These are phyloP conservation scores for Magnolia officinalis DNA, from an alignment of 164 flowering plant species.

Conservation along the genomic window DNA sequence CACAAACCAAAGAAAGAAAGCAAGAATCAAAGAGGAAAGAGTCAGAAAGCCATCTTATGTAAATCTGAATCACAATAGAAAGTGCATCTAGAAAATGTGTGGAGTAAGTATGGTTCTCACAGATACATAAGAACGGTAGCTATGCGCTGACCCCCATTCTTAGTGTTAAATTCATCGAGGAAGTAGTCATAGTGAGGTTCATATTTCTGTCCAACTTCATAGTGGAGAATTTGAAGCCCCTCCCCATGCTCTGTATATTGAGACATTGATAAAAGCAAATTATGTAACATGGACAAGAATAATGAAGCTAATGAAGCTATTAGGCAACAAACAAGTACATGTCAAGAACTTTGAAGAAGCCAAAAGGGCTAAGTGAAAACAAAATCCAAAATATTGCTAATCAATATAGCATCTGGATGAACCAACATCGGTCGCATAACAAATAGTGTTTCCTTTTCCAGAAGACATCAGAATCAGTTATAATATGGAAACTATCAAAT, in stretches of 20 bases:
- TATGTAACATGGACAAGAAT: background rate
- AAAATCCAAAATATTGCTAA: background rate
- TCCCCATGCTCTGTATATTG: constrained; percentile 86
- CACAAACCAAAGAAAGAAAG: constrained; percentile 4
- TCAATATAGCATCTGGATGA: background rate
- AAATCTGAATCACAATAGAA: background rate
- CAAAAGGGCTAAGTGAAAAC: background rate
- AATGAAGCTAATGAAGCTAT: background rate
- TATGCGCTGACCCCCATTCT: constrained; percentile 84
- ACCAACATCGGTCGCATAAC: background rate
- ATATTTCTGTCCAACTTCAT: constrained; percentile 89
- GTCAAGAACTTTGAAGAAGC: background rate
- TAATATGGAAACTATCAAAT: too few relatives aligned
- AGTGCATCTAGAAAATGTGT: background rate
- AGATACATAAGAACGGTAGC: constrained; percentile 94
- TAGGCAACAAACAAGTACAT: background rate
- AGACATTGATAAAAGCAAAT: background rate
- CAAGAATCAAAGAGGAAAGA: background rate
- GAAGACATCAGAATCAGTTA: too few relatives aligned
- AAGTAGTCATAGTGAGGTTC: constrained; percentile 94
- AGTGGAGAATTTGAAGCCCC: constrained; percentile 92
- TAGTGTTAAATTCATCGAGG: constrained; percentile 71
- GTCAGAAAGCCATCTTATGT: too few relatives aligned
- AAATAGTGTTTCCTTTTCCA: too few relatives aligned
- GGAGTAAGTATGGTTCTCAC: constrained; percentile 40